Evolutionary conservation across 805 yeast genomes (phyloP).

Genomic region (Myxozyma lipomycoides): DNA sequence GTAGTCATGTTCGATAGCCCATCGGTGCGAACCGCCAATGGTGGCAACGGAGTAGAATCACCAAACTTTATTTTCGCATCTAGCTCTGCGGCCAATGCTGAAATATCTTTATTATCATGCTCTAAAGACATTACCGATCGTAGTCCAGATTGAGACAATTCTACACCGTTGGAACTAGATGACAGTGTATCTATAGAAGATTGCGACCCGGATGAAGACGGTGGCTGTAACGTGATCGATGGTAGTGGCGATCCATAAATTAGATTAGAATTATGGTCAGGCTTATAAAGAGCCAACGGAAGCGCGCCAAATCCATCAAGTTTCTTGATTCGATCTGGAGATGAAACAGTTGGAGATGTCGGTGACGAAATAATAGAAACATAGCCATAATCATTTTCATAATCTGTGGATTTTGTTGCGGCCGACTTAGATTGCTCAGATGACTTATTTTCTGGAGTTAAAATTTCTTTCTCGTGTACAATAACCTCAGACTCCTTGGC

Average conservation of each 20-base stretch:
- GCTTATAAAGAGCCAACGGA: not conserved
- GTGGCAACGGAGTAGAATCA: not conserved
- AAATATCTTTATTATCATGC: not conserved
- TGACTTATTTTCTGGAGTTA: too few relatives aligned
- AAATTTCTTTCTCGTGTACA: too few relatives aligned
- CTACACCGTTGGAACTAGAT: not conserved
- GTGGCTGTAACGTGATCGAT: not conserved
- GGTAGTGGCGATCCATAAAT: too few relatives aligned
- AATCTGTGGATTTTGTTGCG: too few relatives aligned
- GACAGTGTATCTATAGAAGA: not conserved
- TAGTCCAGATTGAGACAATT: not conserved
- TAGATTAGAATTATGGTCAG: too few relatives aligned
- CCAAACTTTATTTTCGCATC: not conserved
- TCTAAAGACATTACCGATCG: not conserved
- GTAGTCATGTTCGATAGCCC: not conserved
- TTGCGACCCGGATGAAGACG: not conserved
- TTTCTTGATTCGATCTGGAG: not conserved
- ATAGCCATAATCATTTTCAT: not conserved
- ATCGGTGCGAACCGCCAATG: not conserved
- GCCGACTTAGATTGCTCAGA: too few relatives aligned
- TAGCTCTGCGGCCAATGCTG: not conserved
- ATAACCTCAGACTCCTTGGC: too few relatives aligned
- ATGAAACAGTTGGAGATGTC: not conserved
- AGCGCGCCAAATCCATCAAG: not conserved
- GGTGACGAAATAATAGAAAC: not conserved